Evolutionary conservation across 2,329 filamentous ascomycete species (phyloP), one percentile per base, ranked within the genome.

Genomic region (Diplodia mutila): DNA sequence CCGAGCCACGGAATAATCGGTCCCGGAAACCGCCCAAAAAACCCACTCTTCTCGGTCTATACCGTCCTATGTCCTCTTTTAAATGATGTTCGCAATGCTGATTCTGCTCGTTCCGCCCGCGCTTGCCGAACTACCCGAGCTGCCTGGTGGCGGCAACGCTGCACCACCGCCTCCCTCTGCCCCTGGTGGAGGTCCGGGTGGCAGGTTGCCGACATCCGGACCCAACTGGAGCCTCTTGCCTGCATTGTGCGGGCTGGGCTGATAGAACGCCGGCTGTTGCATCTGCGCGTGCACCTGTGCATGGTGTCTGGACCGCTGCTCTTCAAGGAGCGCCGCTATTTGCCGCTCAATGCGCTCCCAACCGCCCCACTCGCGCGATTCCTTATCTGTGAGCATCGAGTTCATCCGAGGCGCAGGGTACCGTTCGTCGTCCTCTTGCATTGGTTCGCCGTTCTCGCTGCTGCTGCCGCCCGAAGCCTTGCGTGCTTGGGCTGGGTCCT

Each of bases 291-390:
- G 55, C 37, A 21, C 55, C 23, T 61, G 55, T n/a, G 54, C 54
- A 16, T 68, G 65, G 39, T 67, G 69, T 21, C 64, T 66, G 27
- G 37, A 59, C 29, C 78, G 83, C 69, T 81, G 79, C 65, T 85
- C 82, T 12, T 78, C 83, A 72, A 83, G 77, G 39, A 93, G 78
- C 49, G 85, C 82, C 21, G 85, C 81, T 4, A 91, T 81, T 25
- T 87, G 83, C 65, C 85, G 83, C 73, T 95, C 90, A 16, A 97
- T 82, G 69, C 87, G 86, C 25, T 88, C 87, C 94, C 94, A 97
- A 2, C 91, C 92, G 63, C 89, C 88, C 92, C 92, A 96, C 55
- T 91, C 89, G 65, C 85, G 82, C 53, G 83, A 81, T 71, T 89
- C 87, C 12, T 86, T 84, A 27, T 84, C 84, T 0, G 83, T 85